Conservation (phyloP, 1,284 basidiomycete species). For the Fomitopsis betulina region DNA sequence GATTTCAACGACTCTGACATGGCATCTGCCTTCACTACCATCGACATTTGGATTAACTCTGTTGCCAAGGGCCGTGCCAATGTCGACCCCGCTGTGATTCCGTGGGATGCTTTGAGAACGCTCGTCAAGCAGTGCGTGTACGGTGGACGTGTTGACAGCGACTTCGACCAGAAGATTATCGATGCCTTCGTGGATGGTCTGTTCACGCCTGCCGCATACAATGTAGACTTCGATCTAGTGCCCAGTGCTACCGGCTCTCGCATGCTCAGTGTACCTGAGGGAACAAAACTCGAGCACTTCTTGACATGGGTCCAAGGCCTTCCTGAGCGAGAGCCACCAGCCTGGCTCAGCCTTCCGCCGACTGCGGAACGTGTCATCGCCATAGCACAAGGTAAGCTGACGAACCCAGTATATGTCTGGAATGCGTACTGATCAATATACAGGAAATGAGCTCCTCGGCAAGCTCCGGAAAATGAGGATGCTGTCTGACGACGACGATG, state of each 20-base stretch:
- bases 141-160: constrained; percentile 89
- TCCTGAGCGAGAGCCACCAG: constrained; percentile 88
- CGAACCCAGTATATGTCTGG: neutral
- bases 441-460: constrained; percentile 78
- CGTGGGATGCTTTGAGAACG: constrained; percentile 88
- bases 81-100: constrained; percentile 85
- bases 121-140: constrained; percentile 95
- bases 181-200: constrained; percentile 89
- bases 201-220: constrained; percentile 85
- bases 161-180: constrained; percentile 88
- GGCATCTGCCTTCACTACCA: constrained; percentile 87
- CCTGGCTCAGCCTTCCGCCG: constrained; percentile 88
- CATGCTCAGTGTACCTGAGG: constrained; percentile 78
- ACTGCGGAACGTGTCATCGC: constrained; percentile 91
- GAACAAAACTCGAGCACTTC: constrained; percentile 88
- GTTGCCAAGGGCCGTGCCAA: constrained; percentile 86
- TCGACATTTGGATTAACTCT: constrained; percentile 82
- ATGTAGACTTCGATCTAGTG: constrained; percentile 87
- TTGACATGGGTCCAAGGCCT: constrained; percentile 81
- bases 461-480: constrained; percentile 92
- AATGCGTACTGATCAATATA: neutral
- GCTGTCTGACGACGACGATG: constrained; percentile 81
- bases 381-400: constrained; percentile 73
- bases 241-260: constrained; percentile 55
- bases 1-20: constrained; percentile 99